Conservation (phyloP, 495 filamentous ascomycete species). For the Podospora sp. region DNA sequence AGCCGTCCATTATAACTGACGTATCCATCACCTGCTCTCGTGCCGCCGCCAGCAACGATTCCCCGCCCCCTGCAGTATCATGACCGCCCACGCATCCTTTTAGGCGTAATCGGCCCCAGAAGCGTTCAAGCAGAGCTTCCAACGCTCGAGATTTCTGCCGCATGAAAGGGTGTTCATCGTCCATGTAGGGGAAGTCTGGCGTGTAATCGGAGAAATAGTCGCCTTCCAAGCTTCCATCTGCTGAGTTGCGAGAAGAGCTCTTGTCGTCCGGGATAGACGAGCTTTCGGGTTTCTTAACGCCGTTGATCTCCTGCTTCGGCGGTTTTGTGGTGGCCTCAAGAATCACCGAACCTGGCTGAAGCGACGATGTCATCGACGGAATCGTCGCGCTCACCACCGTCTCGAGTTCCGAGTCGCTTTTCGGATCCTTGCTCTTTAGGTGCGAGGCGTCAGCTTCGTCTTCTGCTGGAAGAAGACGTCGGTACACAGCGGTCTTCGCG, state of each 20-base stretch:
- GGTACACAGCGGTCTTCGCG: too few relatives aligned
- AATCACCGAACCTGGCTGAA: too few relatives aligned
- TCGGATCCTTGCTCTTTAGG: too few relatives aligned
- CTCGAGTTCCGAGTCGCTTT: too few relatives aligned
- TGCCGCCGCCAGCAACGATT: background rate
- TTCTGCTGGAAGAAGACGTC: too few relatives aligned
- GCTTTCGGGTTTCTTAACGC: background rate
- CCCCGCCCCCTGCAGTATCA: background rate
- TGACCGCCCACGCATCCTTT: too few relatives aligned
- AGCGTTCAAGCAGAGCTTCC: background rate
- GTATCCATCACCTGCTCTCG: background rate
- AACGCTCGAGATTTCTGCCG: background rate
- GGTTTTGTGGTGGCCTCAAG: too few relatives aligned
- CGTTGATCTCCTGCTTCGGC: too few relatives aligned
- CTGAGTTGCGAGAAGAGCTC: too few relatives aligned
- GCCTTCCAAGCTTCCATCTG: background rate
- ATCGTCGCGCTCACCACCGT: too few relatives aligned
- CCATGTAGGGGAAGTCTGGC: slow-evolving; percentile 2
- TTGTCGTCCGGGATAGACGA: background rate
- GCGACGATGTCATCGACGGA: too few relatives aligned
- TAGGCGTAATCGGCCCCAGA: background rate
- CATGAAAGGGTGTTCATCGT: slow-evolving; percentile 1
- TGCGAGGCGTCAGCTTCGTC: too few relatives aligned
- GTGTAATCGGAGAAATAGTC: slow-evolving; percentile 1
- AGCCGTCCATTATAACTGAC: background rate